Conservation (phyloP, 2,329 filamentous ascomycete genomes). For the Aspergillus thermomutatus region DNA sequence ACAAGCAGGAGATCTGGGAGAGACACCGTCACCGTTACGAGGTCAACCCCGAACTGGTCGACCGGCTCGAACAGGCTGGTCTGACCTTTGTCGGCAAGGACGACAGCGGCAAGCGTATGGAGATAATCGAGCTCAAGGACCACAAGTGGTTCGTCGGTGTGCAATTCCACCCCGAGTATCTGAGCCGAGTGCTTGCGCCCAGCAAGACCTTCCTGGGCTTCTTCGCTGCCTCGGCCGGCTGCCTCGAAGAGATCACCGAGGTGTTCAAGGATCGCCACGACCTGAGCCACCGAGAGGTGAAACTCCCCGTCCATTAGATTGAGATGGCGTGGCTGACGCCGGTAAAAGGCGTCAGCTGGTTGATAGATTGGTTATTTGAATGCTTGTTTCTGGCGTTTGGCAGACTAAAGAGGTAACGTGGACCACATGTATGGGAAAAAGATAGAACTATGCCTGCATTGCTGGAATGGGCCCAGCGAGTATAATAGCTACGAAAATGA, state of each 20-base stretch:
- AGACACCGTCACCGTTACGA: slow-evolving; percentile 88
- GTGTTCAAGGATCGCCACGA: slow-evolving; percentile 20
- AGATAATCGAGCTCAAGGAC: slow-evolving; percentile 76
- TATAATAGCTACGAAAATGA: not conserved
- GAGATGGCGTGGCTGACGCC: not conserved
- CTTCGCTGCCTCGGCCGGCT: slow-evolving; percentile 71
- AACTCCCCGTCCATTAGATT: slow-evolving; percentile 3
- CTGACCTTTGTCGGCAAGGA: slow-evolving; percentile 78
- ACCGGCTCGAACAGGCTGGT: slow-evolving; percentile 64
- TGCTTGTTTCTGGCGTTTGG: not conserved
- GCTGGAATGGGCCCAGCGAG: not conserved
- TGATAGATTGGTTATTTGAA: not conserved
- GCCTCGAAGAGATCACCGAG: slow-evolving; percentile 48
- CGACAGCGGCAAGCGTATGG: slow-evolving; percentile 73
- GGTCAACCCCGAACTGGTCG: slow-evolving; percentile 77
- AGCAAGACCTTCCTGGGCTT: slow-evolving; percentile 79
- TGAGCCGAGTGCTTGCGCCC: slow-evolving; percentile 69
- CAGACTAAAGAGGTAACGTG: not conserved
- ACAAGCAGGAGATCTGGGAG: slow-evolving; percentile 57
- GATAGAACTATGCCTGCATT: not conserved
- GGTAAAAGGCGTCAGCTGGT: slow-evolving; percentile 3
- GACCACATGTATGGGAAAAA: not conserved
- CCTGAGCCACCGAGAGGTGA: slow-evolving; percentile 13
- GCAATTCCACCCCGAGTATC: slow-evolving; percentile 87
- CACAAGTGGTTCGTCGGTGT: slow-evolving; percentile 84